These are phyloP conservation scores for Penicillium argentinense DNA, from an alignment of 495 filamentous ascomycete genomes.

Conservation along the genomic window DNA sequence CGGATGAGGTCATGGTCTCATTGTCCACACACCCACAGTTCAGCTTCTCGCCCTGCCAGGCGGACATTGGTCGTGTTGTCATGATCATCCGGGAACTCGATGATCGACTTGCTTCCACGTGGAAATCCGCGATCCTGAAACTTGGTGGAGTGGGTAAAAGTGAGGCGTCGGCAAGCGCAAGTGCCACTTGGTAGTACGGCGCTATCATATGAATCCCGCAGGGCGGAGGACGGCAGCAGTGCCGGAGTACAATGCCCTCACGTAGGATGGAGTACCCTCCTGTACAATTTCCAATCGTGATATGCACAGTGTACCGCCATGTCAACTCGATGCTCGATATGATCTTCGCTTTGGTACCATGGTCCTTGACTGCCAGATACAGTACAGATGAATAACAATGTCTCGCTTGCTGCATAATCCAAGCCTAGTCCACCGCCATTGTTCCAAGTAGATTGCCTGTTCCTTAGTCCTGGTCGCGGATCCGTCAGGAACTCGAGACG, in stretches of 20 bases:
- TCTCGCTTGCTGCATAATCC: too few species aligned
- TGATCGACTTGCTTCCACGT: constrained; percentile 20
- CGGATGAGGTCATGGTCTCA: constrained; percentile 2
- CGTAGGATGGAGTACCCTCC: background rate
- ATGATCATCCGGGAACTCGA: background rate
- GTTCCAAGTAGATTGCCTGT: constrained; percentile 9
- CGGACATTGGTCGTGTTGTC: background rate
- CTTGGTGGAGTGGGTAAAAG: constrained; percentile 8
- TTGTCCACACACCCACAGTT: background rate
- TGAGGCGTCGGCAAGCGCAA: constrained; percentile 1
- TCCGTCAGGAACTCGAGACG: constrained; percentile 7
- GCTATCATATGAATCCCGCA: background rate
- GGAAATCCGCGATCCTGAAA: constrained; percentile 16
- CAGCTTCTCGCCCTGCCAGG: background rate
- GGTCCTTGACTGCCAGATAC: too few species aligned
- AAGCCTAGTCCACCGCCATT: background rate
- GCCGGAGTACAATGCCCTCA: background rate
- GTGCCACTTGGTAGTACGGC: background rate
- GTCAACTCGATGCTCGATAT: too few species aligned
- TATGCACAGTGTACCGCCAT: too few species aligned
- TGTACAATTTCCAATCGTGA: too few species aligned
- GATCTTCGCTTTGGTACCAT: too few species aligned
- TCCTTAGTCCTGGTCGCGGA: constrained; percentile 6
- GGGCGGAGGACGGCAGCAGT: too few species aligned
- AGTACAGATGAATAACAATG: too few species aligned